Evolutionary conservation across 2,329 filamentous ascomycete genomes (phyloP), one percentile per base, ranked within the genome.

Genomic region (Trichophyton rubrum): DNA sequence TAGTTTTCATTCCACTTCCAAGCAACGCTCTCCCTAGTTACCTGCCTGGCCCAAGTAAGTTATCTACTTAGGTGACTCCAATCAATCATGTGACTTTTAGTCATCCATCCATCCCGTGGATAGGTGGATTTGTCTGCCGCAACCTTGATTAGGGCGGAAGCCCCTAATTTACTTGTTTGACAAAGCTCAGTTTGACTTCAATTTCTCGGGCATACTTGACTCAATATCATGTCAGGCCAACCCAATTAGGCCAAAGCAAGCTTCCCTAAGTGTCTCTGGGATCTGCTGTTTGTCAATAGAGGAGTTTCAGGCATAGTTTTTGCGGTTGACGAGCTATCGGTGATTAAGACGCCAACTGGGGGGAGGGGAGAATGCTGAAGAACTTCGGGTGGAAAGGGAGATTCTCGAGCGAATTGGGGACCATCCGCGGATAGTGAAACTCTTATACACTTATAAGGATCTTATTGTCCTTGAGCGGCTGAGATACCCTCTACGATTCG

Each of bases 401-500:
- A 62, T 58, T 15, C 58, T 60, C 35, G 22, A 62, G 17, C 59
- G 59, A 17, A 30, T 62, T 17, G 59, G 58, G 2, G 22, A 22
- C 9, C 61, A 58, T 53, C 61, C 58, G 13, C 33, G 40, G 5
- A 60, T 62, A 33, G 57, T 59, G n/a, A 60, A 53, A 20, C 33
- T 62, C 22, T 51, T 60, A 27, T 60, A 33, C 7, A 51, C 33
- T 3, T n/a, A 61, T 27, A 35, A 59, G 24, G 27, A 47, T 22
- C 45, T 51, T 22, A 40, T 62, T 17, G 43, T 62, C 41, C 61
- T 62, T 17, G 59, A 62, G 22, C 61, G 55, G 11, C 55, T 60
- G 22, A 58, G 56, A 27, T 60, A 59, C 33, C 43, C 43, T 13
- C 59, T 62, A 35, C 59, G 61, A 35, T 51, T 57, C 40, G 59